Conservation (phyloP, 768 basidiomycete species). For the Suillus plorans region DNA sequence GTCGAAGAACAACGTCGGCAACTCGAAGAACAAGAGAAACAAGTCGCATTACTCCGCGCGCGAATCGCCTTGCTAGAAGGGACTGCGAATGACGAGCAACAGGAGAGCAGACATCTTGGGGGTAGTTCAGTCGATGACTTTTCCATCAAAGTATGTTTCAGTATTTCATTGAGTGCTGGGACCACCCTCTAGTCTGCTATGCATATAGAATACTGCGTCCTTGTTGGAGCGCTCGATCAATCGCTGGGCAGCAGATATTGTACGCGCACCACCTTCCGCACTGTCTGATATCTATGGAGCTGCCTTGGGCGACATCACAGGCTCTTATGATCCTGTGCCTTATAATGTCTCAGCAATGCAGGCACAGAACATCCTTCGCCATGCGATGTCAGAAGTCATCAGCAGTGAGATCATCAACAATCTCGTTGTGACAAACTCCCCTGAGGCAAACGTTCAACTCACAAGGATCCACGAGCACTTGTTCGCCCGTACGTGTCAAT, state of each 20-base stretch:
- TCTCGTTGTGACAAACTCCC: constrained; percentile 82
- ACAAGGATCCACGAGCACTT: constrained; percentile 88
- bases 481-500: constrained; percentile 61
- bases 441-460: constrained; percentile 80
- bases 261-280: constrained; percentile 54
- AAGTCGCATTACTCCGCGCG: constrained; percentile 69
- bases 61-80: constrained; percentile 79
- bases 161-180: neutral
- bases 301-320: constrained; percentile 57
- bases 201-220: constrained; percentile 70
- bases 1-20: constrained; percentile 80
- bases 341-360: constrained; percentile 61
- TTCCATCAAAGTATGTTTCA: constrained; percentile 69
- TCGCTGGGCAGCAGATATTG: constrained; percentile 81
- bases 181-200: neutral
- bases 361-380: constrained; percentile 76
- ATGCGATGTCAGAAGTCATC: constrained; percentile 72
- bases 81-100: constrained; percentile 38
- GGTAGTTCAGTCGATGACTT: constrained; percentile 81
- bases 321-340: constrained; percentile 44
- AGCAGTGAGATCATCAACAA: constrained; percentile 83
- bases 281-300: constrained; percentile 57
- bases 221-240: constrained; percentile 82
- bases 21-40: constrained; percentile 80
- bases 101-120: constrained; percentile 34